Base-by-base conservation (phyloP, 345 rosid genomes). In the Dovyalis caffra region DNA sequence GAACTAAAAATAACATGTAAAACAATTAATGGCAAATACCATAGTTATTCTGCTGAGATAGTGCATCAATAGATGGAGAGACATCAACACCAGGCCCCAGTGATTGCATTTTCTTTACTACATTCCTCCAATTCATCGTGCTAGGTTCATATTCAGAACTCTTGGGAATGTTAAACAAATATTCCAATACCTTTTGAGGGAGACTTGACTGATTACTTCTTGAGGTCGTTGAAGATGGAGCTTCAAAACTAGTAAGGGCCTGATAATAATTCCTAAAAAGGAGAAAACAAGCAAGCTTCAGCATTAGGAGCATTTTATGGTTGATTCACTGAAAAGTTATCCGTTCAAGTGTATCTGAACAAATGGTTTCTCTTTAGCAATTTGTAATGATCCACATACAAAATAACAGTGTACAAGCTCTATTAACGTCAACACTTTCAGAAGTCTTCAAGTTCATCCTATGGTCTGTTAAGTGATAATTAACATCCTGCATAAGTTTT, bases 171-270 rank as follows among this genome's bases (percentile, higher is more conserved):
- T 87, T 89, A 87, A 90, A 95, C 78, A 95, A 85, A 73, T 92
- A 88, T 80, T 90, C 97, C 86, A 95, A 79, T 79, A 95, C 92
- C 79, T 85, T 88, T 80, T 91, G 99, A 64, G 99, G 90, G 69
- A 87, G 86, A 80, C 87, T 76, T 40, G 85, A 47, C 64, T 76
- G 84, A 66, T 72, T 40, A 78, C 71, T 78, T 74, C 79, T 85
- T 68, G 81, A 65, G 71, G 72, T 76, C 80, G 87, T 56, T 60
- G 83, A 58, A 77, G 73, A 85, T 69, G 85, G 73, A 78, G 72
- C 81, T 78, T 82, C 87, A 28, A 83, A 77, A 81, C 80, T 38
- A 78, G 61, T 72, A 75, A 85, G 87, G 77, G 70, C 91, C 78
- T 84, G 79, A 9, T 78, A 71, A 77, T 85, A 86, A 78, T 81